These are phyloP conservation scores for Hygrocybe punicea DNA, from an alignment of 768 basidiomycete species.

Conservation along the genomic window DNA sequence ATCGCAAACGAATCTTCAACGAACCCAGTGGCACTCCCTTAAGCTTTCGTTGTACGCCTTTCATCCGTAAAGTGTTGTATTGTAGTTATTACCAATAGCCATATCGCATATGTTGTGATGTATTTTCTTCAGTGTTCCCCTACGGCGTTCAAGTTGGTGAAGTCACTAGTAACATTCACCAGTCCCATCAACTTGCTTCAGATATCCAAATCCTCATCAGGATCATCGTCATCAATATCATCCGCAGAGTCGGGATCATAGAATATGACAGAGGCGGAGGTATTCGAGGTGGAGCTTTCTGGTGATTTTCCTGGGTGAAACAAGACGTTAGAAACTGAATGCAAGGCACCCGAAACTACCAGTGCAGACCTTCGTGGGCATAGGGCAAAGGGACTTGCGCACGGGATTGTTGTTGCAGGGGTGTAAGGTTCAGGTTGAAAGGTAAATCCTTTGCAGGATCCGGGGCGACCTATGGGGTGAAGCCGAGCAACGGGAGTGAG, in stretches of 20 bases:
- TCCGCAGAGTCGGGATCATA: constrained; percentile 94
- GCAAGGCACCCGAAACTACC: neutral
- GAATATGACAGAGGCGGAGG: constrained; percentile 53
- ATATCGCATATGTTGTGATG: too few species aligned
- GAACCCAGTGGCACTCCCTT: too few species aligned
- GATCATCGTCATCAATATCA: constrained; percentile 93
- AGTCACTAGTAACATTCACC: neutral
- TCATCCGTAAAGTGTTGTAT: too few species aligned
- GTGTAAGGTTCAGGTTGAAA: constrained; percentile 85
- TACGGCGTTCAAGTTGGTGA: too few species aligned
- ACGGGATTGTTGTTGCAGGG: constrained; percentile 73
- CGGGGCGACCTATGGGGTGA: constrained; percentile 31
- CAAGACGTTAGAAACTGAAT: neutral
- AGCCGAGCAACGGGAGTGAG: neutral
- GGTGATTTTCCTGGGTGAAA: constrained; percentile 33
- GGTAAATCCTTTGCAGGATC: constrained; percentile 70
- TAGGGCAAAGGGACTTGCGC: constrained; percentile 88
- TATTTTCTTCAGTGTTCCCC: neutral
- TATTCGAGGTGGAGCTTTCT: constrained; percentile 17
- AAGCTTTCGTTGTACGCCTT: too few species aligned
- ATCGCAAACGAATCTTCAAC: too few species aligned
- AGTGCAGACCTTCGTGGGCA: constrained; percentile 69
- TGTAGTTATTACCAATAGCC: too few species aligned
- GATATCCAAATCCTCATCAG: constrained; percentile 91
- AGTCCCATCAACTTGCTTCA: constrained; percentile 24